These are phyloP conservation scores for Fusarium metavorans DNA, from an alignment of 2,329 filamentous ascomycete species.

Conservation along the genomic window DNA sequence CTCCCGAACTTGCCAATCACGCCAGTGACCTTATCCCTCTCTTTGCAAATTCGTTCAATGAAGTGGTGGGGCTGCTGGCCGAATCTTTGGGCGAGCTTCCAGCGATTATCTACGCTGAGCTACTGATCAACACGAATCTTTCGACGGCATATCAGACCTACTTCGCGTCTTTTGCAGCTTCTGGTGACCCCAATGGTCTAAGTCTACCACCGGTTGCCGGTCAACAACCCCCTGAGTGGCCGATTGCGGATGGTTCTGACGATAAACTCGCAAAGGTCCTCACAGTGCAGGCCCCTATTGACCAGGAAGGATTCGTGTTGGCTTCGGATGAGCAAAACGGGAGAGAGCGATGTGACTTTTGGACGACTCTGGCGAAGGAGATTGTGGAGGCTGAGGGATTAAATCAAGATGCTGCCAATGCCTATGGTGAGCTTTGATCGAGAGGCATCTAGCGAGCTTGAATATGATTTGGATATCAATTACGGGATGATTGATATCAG, in stretches of 20 bases:
- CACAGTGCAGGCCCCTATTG: background rate
- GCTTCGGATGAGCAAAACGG: background rate
- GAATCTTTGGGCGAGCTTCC: background rate
- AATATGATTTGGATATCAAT: background rate
- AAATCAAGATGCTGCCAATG: background rate
- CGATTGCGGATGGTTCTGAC: background rate
- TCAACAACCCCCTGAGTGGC: background rate
- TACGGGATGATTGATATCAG: background rate
- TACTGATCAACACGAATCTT: background rate
- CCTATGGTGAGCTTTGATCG: background rate
- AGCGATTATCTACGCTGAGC: background rate
- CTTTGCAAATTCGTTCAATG: background rate
- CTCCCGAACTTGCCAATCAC: background rate
- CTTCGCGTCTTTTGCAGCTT: background rate
- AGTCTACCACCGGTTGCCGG: background rate
- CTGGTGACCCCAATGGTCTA: background rate
- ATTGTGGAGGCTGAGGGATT: background rate
- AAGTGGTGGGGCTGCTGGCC: background rate
- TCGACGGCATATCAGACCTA: background rate
- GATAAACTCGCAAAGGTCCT: background rate
- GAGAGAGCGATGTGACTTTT: background rate
- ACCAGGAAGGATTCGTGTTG: background rate
- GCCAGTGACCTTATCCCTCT: background rate
- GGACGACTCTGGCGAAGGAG: background rate
- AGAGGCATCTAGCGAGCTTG: background rate